A percentile compares a stretch with the other conserved stretches of the same genome.
These are phyloP conservation scores for Polysphondylium violaceum DNA, from an alignment of 78 protist species.

Conservation along the genomic window DNA sequence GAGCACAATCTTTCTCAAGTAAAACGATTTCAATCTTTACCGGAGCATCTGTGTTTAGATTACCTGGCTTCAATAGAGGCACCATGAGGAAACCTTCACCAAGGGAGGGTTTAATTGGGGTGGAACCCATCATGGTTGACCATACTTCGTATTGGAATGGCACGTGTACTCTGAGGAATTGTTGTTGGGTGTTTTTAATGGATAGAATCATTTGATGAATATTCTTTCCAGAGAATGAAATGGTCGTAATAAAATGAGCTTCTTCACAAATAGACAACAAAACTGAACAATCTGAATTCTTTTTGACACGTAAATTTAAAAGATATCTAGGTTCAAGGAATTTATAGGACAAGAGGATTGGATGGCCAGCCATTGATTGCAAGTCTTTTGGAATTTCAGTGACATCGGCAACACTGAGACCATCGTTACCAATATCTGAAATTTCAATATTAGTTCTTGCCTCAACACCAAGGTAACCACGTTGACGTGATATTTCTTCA, in stretches of 20 bases:
- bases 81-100: slow-evolving; percentile 3
- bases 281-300: slow-evolving; percentile 52
- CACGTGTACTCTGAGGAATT: slow-evolving; percentile 27
- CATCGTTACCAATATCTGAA: slow-evolving; percentile 18
- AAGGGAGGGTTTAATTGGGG: slow-evolving; percentile 28
- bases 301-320: slow-evolving; percentile 23
- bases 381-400: slow-evolving; percentile 26
- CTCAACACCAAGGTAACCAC: slow-evolving; percentile 69
- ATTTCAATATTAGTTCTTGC: slow-evolving; percentile 69
- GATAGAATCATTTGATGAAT: slow-evolving; percentile 35
- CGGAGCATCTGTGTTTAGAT: neutral
- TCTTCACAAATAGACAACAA: slow-evolving; percentile 44
- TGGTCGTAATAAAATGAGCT: slow-evolving; percentile 38
- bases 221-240: slow-evolving; percentile 26
- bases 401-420: slow-evolving; percentile 15
- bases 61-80: slow-evolving; percentile 59
- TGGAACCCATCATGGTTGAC: slow-evolving; percentile 61
- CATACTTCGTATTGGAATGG: slow-evolving; percentile 46
- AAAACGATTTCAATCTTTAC: slow-evolving; percentile 41
- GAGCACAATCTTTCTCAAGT: neutral
- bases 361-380: slow-evolving; percentile 3
- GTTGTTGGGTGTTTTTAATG: slow-evolving; percentile 60
- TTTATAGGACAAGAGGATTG: slow-evolving; percentile 46
- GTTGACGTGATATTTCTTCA: slow-evolving; percentile 57
- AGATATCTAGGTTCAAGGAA: slow-evolving; percentile 40